A percentile compares a stretch with the other conserved stretches of the same genome.
These are phyloP conservation scores for maize (Zea mays) DNA, from an alignment of 176 grass and related monocot species.

Conservation along the genomic window Zm-B73-REFERENCE-NAM-5.0 NC_050099.1:237255501-237256000, in stretches of 20 bases:
- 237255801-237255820: no score
- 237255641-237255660: neutral
- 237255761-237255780: neutral
- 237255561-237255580: constrained; percentile 21
- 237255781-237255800: no score
- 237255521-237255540: constrained; percentile 90
- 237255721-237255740: neutral
- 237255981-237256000: no score
- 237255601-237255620: constrained; percentile 14
- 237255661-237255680: neutral
- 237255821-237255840: no score
- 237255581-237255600: neutral
- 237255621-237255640: constrained; percentile 21
- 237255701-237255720: neutral
- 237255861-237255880: no score
- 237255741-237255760: neutral
- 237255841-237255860: no score
- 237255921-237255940: no score
- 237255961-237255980: no score
- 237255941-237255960: no score
- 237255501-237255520: constrained; percentile 82
- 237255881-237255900: no score
- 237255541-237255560: constrained; percentile 15
- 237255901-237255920: no score
- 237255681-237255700: neutral